Base-by-base conservation (phyloP, 2,329 filamentous ascomycete genomes). In the Chrysoporthe deuterocubensis region DNA sequence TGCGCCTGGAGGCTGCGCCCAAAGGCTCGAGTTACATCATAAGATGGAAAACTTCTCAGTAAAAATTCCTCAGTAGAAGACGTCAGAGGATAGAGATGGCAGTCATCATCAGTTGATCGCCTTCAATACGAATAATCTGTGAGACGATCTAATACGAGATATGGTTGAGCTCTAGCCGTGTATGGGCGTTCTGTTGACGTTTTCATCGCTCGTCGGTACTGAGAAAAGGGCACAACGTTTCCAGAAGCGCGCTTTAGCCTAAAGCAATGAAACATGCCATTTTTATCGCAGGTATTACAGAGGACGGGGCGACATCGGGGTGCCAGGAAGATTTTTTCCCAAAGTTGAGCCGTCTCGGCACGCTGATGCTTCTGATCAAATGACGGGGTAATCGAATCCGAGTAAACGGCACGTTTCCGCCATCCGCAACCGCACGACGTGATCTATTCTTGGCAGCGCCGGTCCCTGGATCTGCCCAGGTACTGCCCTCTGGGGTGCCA, bases 361-460 rank as follows among this genome's bases (percentile, higher is more conserved):
- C 6, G 50, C 50, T 34, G 50, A n/a, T 57, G 54, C 18, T 57
- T 57, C 16, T 57, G 34, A 16, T 2, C 34, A 40, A 21, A 16
- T 40, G 32, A 40, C 16, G 7, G 16, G 34, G 14, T 11, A 57
- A 57, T 6, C 14, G 50, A 26, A 54, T 46, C 50, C 21, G 50
- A 54, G 14, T 18, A 54, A 54, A 54, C 50, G 50, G 26, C 50
- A 34, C 21, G 13, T 54, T 8, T n/a, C 32, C 54, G 32, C 16
- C 16, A 40, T 32, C 32, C 54, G 54, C 54, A 57, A 43, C 57
- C 57, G 11, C 57, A 60, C 40, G 37, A 18, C n/a, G 9, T 16
- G 13, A n/a, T 26, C 40, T 60, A 60, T 60, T 60, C 57, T 60
- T 44, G 21, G 57, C 18, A 44, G 11, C 42, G n/a, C 56, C 4